Conservation (phyloP, 2,329 filamentous ascomycete species). For the Ophiostoma australiae region DNA sequence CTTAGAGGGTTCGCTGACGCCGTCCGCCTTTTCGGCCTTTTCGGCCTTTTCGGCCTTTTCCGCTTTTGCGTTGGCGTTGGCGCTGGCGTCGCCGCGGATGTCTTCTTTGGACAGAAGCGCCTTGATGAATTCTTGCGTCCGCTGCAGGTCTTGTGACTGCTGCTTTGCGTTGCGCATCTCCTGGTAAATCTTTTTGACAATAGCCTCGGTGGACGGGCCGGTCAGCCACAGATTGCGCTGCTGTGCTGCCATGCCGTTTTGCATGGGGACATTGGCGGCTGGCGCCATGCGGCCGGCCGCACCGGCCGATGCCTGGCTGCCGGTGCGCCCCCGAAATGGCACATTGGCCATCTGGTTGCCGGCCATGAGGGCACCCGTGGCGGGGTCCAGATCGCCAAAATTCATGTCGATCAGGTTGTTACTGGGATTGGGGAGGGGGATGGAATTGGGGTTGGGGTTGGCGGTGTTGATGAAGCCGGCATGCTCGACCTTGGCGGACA, state of each 20-base stretch:
- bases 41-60: too few species aligned
- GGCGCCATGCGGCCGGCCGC: constrained; percentile 59
- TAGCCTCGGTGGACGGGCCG: constrained; percentile 87
- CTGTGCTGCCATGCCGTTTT: constrained; percentile 63
- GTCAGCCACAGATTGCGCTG: constrained; percentile 80
- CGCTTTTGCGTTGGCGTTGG: neutral
- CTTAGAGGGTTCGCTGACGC: constrained; percentile 24
- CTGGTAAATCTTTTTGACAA: constrained; percentile 77
- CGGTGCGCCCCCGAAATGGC: constrained; percentile 64
- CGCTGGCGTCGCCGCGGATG: constrained; percentile 47
- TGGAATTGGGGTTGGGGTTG: neutral
- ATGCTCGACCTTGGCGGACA: constrained; percentile 93
- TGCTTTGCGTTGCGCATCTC: constrained; percentile 88
- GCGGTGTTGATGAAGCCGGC: constrained; percentile 74
- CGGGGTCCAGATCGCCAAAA: constrained; percentile 84
- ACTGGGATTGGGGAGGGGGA: too few species aligned
- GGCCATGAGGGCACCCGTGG: constrained; percentile 63
- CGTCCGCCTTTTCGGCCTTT: neutral
- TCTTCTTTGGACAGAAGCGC: constrained; percentile 69
- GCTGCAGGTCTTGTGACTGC: constrained; percentile 77
- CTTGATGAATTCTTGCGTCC: constrained; percentile 76
- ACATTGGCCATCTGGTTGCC: constrained; percentile 59
- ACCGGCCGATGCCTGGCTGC: constrained; percentile 60
- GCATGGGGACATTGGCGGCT: constrained; percentile 44
- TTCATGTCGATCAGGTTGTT: constrained; percentile 81